A percentile compares a stretch with the other conserved stretches of the same genome.
Conservation (phyloP, 306 rosid genomes). For the Lotus japonicus region DNA sequence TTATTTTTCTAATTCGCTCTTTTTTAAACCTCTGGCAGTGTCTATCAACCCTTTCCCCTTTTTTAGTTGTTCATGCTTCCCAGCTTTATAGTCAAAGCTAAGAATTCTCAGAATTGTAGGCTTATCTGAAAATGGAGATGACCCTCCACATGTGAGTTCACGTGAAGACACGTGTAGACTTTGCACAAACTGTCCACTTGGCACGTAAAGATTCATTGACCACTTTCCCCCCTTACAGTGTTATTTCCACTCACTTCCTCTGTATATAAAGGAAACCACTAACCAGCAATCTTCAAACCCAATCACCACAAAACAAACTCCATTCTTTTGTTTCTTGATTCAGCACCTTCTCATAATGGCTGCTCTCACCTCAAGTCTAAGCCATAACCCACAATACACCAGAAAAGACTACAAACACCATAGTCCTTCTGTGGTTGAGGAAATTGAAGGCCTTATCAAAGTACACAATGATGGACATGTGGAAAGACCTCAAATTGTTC, state of each 20-base stretch:
- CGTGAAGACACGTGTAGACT: conserved; percentile 27
- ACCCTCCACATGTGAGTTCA: conserved; percentile 27
- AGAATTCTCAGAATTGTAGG: not conserved
- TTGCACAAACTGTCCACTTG: conserved; percentile 29
- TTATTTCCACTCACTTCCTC: not conserved
- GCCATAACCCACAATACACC: conserved; percentile 25
- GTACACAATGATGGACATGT: conserved; percentile 62
- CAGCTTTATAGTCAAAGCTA: not conserved
- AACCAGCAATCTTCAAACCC: not conserved
- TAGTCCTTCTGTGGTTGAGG: conserved; percentile 38
- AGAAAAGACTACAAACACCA: conserved; percentile 26
- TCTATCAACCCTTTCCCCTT: not conserved
- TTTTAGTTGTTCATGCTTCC: conserved; percentile 12
- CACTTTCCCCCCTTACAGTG: not conserved
- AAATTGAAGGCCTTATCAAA: conserved; percentile 67
- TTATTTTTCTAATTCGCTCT: too few species aligned
- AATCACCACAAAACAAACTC: not conserved
- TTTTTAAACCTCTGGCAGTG: too few species aligned
- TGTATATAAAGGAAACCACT: conserved; percentile 8
- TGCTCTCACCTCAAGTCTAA: conserved; percentile 39
- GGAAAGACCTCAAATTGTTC: conserved; percentile 60
- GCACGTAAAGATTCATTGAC: conserved; percentile 13
- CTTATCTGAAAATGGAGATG: not conserved
- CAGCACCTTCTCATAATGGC: conserved; percentile 29
- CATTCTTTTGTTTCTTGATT: conserved; percentile 8